Conservation (phyloP, 1,284 basidiomycete genomes). For the Sanghuangporus sanghuang region DNA sequence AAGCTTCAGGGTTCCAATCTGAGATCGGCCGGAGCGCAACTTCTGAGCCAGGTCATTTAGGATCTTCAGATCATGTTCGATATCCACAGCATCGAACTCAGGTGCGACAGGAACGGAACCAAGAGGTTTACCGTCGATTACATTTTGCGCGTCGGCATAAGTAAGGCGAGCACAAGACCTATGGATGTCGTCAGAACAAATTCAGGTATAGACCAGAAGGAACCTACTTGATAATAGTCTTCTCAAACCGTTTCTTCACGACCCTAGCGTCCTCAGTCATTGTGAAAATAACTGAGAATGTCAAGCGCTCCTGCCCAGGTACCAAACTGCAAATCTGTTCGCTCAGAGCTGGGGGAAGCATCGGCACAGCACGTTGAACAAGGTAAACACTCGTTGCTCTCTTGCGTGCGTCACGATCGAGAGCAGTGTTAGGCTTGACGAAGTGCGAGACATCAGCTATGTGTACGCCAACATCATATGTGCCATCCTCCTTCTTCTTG, state of each 20-base stretch:
- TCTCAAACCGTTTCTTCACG: slow-evolving; percentile 87
- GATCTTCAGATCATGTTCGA: slow-evolving; percentile 74
- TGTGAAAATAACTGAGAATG: slow-evolving; percentile 87
- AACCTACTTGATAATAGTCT: slow-evolving; percentile 80
- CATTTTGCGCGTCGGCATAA: slow-evolving; percentile 76
- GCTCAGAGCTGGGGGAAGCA: slow-evolving; percentile 89
- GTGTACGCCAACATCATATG: slow-evolving; percentile 89
- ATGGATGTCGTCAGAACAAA: background rate
- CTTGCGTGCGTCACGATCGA: slow-evolving; percentile 97
- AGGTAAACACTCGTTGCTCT: slow-evolving; percentile 96
- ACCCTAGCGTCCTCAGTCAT: slow-evolving; percentile 82
- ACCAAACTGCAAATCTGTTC: slow-evolving; percentile 92
- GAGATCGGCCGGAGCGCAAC: slow-evolving; percentile 70
- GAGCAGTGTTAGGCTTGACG: slow-evolving; percentile 91
- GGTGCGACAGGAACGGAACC: slow-evolving; percentile 46
- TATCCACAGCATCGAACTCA: slow-evolving; percentile 53
- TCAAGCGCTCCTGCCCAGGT: slow-evolving; percentile 82
- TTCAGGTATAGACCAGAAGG: background rate
- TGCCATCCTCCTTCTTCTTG: slow-evolving; percentile 84
- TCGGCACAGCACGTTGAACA: slow-evolving; percentile 91
- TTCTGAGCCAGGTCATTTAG: slow-evolving; percentile 71
- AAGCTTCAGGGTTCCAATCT: slow-evolving; percentile 76
- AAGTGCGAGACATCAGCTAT: slow-evolving; percentile 96
- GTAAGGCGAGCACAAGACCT: slow-evolving; percentile 86
- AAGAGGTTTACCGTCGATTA: slow-evolving; percentile 72